These are phyloP conservation scores for Sextonia rubra DNA, from an alignment of 164 flowering plant genomes.

Conservation along the genomic window DNA sequence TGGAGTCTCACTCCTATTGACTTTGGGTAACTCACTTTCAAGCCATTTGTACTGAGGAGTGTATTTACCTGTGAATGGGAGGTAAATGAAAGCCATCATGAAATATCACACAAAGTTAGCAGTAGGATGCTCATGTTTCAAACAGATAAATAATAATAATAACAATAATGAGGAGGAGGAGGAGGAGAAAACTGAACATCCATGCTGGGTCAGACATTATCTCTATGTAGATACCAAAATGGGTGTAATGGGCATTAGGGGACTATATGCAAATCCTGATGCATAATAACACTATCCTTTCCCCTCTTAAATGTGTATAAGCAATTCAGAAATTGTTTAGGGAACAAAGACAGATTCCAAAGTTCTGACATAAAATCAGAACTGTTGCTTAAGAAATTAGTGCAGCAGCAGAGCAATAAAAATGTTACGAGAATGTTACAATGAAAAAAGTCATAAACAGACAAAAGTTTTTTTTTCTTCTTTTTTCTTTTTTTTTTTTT, in stretches of 20 bases:
- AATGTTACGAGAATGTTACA: background rate
- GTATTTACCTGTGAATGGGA: conserved; percentile 26
- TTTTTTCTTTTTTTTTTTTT: no score
- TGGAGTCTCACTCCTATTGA: conserved; percentile 40
- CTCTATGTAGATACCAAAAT: background rate
- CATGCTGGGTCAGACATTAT: no score
- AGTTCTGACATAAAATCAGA: background rate
- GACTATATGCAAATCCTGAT: background rate
- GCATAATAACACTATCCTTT: background rate
- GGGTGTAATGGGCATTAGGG: background rate
- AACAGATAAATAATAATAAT: background rate
- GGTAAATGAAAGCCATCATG: background rate
- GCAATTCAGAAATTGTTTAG: background rate
- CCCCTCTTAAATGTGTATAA: background rate
- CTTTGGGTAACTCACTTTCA: conserved; percentile 31
- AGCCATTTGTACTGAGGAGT: conserved; percentile 45
- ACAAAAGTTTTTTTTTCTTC: no score
- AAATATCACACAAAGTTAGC: background rate
- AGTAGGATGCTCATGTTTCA: background rate
- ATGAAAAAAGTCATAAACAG: background rate
- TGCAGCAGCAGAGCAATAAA: background rate
- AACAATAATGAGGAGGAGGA: no score
- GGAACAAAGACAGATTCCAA: background rate
- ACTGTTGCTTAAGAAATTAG: background rate
- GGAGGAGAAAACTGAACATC: no score